A percentile compares a stretch with the other conserved stretches of the same genome.
phyloP scores from a whole-genome alignment of 2,329 filamentous ascomycete species.

The Apiospora phragmitis region DNA sequence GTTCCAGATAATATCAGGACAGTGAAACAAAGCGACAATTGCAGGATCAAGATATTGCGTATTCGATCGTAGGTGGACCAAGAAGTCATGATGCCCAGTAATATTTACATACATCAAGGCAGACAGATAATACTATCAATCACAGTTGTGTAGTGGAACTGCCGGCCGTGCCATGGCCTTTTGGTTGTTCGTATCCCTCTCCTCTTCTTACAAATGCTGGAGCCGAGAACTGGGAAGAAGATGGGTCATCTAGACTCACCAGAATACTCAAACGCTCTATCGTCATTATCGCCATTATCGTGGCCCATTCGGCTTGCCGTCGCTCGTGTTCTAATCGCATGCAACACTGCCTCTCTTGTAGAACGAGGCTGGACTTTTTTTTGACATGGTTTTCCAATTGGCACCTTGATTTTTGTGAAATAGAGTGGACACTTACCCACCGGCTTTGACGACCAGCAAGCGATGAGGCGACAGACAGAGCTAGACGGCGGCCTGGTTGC shows the following conservation, averaged over 20 bases:
- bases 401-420: constrained; percentile 4
- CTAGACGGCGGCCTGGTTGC: constrained; percentile 9
- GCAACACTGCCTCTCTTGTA: constrained; percentile 4
- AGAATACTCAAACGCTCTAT: background rate
- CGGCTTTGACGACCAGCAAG: background rate
- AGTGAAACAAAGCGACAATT: background rate
- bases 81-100: background rate
- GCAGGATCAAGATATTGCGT: background rate
- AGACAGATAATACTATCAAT: background rate
- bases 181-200: background rate
- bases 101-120: background rate
- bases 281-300: background rate
- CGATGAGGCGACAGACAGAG: background rate
- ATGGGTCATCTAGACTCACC: background rate
- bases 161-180: background rate
- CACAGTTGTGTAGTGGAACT: constrained; percentile 2
- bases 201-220: background rate
- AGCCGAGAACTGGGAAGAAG: background rate
- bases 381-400: background rate
- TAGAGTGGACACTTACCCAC: constrained; percentile 8
- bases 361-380: constrained; percentile 11
- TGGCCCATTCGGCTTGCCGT: background rate
- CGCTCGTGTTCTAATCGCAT: background rate
- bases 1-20: background rate
- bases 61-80: background rate